Evolutionary conservation across 345 rosid species (phyloP), one percentile per base, ranked within the genome.

Genomic region (Balakata baccata): DNA sequence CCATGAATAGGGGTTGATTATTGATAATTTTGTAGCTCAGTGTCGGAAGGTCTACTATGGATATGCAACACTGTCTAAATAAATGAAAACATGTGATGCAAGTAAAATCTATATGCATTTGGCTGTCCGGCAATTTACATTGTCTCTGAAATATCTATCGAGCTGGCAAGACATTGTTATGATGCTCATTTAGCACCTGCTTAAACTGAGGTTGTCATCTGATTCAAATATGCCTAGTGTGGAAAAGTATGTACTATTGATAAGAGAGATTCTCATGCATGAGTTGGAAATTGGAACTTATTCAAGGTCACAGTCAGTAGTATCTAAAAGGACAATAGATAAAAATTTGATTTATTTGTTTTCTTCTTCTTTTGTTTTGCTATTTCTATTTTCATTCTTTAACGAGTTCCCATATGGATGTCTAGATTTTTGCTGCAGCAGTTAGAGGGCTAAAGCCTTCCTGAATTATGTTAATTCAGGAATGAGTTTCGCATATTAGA

Each of bases 381-480:
- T n/a, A n/a, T n/a, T 20, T 12, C 20, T n/a, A 20, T 6, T 29
- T 51, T 52, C 3, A 46, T 49, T 14, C 9, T 57, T 49, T 81
- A 77, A 68, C 56, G 38, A 23, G 16, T 61, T 68, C 25, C 50
- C 6, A 77, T 58, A 3, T 60, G 49, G 22, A 49, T 29, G 37
- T 56, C 3, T 73, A 87, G 88, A 76, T 84, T 53, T 84, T 87
- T 83, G 84, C 85, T 60, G 86, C 84, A 0, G 87, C 87, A 0
- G 62, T 87, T 25, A 77, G 69, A 69, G 87, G 83, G 63, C 64
- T 81, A 80, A 84, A 76, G 71, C 84, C 73, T 50, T 51, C 69
- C 2, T 75, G 68, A 61, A 17, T 22, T 34, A 52, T 37, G 60
- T 16, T 51, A 60, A 23, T 52, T 34, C 37, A n/a, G 39, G 38